Base-by-base conservation (phyloP, 768 basidiomycete genomes). In the Megacollybia marginata region DNA sequence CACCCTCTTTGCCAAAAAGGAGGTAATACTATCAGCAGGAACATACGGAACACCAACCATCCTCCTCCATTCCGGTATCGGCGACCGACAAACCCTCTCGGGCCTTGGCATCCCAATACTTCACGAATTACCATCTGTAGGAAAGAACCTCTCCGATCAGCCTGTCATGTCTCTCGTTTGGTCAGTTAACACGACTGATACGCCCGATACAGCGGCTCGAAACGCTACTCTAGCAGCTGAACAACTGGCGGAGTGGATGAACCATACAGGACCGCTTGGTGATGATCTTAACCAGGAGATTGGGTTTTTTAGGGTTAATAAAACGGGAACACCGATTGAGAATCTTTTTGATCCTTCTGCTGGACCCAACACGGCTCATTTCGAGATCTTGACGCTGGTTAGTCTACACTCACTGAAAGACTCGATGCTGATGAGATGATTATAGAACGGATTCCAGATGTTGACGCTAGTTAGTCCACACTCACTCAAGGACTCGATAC, bases 21-120 rank as follows among this genome's bases (percentile, higher is more conserved):
- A 71, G 47, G 58, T 71, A 31, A 65, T 72, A 31, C 57, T 73
- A 3, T 69, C 69, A 1, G 67, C 64, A 9, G 72, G 72, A 16
- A 52, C 60, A 2, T 54, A 70, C 33, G 66, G 66, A 10, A 69
- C 67, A 1, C 58, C 69, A 5, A 61, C 60, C n/a, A 55, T 69
- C n/a, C 62, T 70, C 13, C 53, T 64, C 11, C 55, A 62, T 13
- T 66, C 67, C 18, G 69, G 68, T 13, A 69, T 72, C 16, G 70
- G 69, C 9, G 57, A 64, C 48, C 54, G 55, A 15, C 44, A 52
- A 2, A 51, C 59, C 7, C 61, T 71, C 9, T 19, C 40, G 9
- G 34, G 46, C 9, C 34, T 63, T 15, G 62, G 61, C 1, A 58
- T 71, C 28, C 33, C 50, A 4, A 48, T 66, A 7, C 52, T 65